phyloP scores from a whole-genome alignment of 257 asterid genomes.

The Nicotiana sylvestris region DNA sequence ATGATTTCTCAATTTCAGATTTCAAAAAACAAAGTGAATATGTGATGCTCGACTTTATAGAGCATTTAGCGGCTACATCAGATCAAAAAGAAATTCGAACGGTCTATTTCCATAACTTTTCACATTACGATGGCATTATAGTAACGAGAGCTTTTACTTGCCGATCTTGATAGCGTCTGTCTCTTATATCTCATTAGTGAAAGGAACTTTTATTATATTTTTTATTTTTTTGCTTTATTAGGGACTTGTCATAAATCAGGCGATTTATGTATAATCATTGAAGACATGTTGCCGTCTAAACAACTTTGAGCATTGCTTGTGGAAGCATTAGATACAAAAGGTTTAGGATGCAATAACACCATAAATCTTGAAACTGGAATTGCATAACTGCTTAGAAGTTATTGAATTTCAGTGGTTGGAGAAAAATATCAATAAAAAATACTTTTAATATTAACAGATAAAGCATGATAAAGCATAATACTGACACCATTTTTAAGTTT shows the following conservation, averaged over 20 bases:
- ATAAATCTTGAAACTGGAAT: background rate
- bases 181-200: background rate
- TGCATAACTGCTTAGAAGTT: background rate
- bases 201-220: background rate
- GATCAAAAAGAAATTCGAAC: no score
- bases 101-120: no score
- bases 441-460: background rate
- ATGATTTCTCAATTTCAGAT: no score
- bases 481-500: background rate
- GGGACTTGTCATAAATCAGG: background rate
- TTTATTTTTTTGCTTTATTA: background rate
- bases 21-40: no score
- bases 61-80: no score
- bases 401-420: background rate
- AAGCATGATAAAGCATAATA: background rate
- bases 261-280: background rate
- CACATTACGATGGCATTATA: no score
- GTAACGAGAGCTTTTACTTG: no score
- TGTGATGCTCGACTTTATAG: no score
- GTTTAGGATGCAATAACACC: background rate
- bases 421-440: background rate
- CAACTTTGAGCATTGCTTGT: background rate
- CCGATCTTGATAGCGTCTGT: background rate
- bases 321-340: background rate
- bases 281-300: background rate